Base-by-base conservation (phyloP, 495 filamentous ascomycete genomes). In the Xylaria acuta region DNA sequence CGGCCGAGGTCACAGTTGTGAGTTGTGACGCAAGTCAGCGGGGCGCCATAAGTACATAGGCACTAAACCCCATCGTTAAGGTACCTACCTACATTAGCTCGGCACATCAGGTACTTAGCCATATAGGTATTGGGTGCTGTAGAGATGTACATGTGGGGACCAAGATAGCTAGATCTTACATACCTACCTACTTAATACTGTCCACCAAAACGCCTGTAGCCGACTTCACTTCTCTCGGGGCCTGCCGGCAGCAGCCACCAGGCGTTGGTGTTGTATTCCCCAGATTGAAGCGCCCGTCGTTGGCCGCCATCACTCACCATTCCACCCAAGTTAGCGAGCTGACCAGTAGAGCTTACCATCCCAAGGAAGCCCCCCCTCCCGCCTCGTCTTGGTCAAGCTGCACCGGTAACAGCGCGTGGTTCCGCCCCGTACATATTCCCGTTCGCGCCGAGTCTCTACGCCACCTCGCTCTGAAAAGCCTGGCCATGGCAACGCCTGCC, bases 401-500 rank as follows among this genome's bases (percentile, higher is more conserved):
- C 32, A 30, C 40, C 25, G 8, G 51, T 45, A 34, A 14, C 22
- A 41, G 60, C 38, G 38, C 60, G 11, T 43, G 22, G 22, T 49
- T n/a, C 32, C 64, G 7, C 30, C 62, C 32, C 41, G 16, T 34
- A 66, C 22, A 27, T 51, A 54, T 27, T 27, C 25, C 16, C 9
- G 27, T 18, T 43, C 11, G 2, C 38, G 22, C n/a, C 60, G 22
- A 27, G 18, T 22, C 64, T 22, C 5, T 49, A 14, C 27, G 0
- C 4, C 18, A 1, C 32, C 27, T 18, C 16, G 6, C 25, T 5
- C 11, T 14, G 16, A 25, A 27, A 32, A 30, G 18, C 0, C 22
- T 4, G 40, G 53, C 14, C n/a, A 73, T 75, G 77, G 69, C 73
- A 56, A 59, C 67, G 0, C 32, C 69, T 38, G 54, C 59, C 34